These are phyloP conservation scores for Saturnispora sekii DNA, from an alignment of 805 yeast genomes.

Conservation along the genomic window DNA sequence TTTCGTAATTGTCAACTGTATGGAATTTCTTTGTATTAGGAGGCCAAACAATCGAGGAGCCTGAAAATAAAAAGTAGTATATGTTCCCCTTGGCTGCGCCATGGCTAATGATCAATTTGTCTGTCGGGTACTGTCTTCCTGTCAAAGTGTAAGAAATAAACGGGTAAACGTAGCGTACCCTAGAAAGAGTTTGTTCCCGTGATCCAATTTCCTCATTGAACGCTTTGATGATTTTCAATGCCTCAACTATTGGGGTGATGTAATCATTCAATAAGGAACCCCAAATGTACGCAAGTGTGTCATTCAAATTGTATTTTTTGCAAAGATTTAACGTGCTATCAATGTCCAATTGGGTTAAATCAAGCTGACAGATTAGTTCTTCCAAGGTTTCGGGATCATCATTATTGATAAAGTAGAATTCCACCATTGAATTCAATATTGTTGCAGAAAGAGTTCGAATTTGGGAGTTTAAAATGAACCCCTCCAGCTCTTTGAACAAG, in stretches of 20 bases:
- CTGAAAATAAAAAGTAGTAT: conserved; percentile 52
- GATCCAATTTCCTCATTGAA: conserved; percentile 13
- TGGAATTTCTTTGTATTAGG: conserved; percentile 27
- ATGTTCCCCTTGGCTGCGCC: conserved; percentile 39
- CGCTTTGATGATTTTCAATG: conserved; percentile 29
- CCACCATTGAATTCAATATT: conserved; percentile 53
- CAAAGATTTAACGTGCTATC: conserved; percentile 66
- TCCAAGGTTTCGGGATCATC: conserved; percentile 45
- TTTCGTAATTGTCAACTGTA: conserved; percentile 21
- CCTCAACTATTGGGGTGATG: conserved; percentile 58
- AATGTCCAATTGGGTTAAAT: conserved; percentile 60
- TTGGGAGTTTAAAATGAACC: conserved; percentile 37
- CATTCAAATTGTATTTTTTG: conserved; percentile 43
- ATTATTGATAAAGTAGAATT: conserved; percentile 29
- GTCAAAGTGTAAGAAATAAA: conserved; percentile 64
- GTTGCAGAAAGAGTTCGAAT: conserved; percentile 49
- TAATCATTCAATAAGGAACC: conserved; percentile 61
- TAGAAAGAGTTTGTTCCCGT: conserved; percentile 7
- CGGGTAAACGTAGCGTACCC: conserved; percentile 35
- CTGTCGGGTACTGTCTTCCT: conserved; percentile 76
- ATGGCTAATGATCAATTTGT: conserved; percentile 33
- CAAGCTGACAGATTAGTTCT: conserved; percentile 59
- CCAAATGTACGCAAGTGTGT: conserved; percentile 64
- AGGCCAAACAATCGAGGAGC: conserved; percentile 41
- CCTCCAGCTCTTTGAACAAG: conserved; percentile 46